A percentile compares a stretch with the other conserved stretches of the same genome.
Evolutionary conservation across 2,329 filamentous ascomycete species (phyloP).

Genomic region (Sporothrix pseudoabietina): DNA sequence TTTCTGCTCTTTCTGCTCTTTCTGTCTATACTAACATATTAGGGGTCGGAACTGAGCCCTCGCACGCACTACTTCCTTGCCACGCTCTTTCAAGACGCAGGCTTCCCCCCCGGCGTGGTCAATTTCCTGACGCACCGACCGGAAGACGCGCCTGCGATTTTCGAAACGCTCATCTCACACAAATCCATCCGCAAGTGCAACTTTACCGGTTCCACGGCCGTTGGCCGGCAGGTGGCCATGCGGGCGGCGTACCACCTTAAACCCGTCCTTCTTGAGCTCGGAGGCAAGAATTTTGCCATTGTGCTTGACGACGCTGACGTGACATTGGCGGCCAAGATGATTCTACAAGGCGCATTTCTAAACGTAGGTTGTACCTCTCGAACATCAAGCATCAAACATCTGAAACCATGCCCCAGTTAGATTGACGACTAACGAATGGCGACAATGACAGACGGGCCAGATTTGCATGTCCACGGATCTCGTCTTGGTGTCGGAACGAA

Average conservation of each 20-base stretch:
- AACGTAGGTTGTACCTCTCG: neutral
- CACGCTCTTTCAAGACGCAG: conserved; percentile 20
- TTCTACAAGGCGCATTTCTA: neutral
- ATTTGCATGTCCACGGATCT: conserved; percentile 85
- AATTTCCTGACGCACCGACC: conserved; percentile 70
- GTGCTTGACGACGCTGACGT: conserved; percentile 80
- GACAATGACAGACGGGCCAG: conserved; percentile 57
- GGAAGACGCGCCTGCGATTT: conserved; percentile 67
- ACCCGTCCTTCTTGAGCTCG: conserved; percentile 77
- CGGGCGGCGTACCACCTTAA: conserved; percentile 74
- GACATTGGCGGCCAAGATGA: conserved; percentile 45
- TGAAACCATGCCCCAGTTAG: conserved; percentile 43
- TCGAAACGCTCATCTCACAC: conserved; percentile 67
- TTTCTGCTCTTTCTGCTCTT: too few relatives aligned
- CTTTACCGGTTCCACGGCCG: conserved; percentile 76
- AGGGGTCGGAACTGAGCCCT: conserved; percentile 28
- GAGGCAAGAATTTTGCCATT: conserved; percentile 78
- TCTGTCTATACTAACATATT: neutral
- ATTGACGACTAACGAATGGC: conserved; percentile 32
- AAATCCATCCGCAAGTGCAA: conserved; percentile 75
- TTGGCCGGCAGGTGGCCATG: conserved; percentile 71
- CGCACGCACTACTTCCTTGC: conserved; percentile 25
- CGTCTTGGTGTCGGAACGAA: conserved; percentile 55
- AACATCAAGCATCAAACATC: too few relatives aligned
- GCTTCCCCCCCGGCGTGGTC: conserved; percentile 60